phyloP scores from a whole-genome alignment of 1,139 yeast species.

The Candida sanyaensis region DNA sequence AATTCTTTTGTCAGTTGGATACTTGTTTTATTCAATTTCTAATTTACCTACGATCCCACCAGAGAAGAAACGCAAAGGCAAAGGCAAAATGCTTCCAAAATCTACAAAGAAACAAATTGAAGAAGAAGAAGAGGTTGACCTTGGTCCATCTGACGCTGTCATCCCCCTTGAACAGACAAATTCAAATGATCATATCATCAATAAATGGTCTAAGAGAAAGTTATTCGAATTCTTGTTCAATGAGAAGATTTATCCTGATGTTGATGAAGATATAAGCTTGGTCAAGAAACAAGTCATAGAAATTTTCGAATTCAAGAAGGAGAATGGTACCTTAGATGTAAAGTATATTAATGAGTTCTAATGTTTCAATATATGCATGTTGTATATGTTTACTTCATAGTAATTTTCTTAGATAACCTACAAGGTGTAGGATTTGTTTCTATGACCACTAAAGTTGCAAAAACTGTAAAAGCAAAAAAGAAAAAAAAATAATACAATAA shows the following conservation, averaged over 20 bases:
- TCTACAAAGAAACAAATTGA: slow-evolving; percentile 6
- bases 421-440: slow-evolving; percentile 3
- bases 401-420: slow-evolving; percentile 7
- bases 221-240: slow-evolving; percentile 20
- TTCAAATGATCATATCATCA: slow-evolving; percentile 6
- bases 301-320: slow-evolving; percentile 11
- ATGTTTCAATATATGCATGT: neutral
- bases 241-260: slow-evolving; percentile 20
- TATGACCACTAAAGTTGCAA: slow-evolving; percentile 1
- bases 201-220: slow-evolving; percentile 22
- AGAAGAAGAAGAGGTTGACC: slow-evolving; percentile 6
- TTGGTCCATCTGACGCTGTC: slow-evolving; percentile 6
- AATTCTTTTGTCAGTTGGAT: slow-evolving; percentile 33
- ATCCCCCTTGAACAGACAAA: slow-evolving; percentile 7
- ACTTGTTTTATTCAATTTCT: slow-evolving; percentile 35
- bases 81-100: slow-evolving; percentile 1
- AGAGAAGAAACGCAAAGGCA: neutral
- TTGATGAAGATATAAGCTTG: slow-evolving; percentile 19
- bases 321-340: slow-evolving; percentile 5
- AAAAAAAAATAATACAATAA: neutral
- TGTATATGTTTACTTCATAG: neutral
- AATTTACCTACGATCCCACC: slow-evolving; percentile 25
- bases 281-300: slow-evolving; percentile 17
- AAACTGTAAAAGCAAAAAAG: neutral
- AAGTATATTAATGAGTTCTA: neutral